Evolutionary conservation across 495 filamentous ascomycete genomes (phyloP), one percentile per base, ranked within the genome.

Genomic region (Penicillium psychrofluorescens): DNA sequence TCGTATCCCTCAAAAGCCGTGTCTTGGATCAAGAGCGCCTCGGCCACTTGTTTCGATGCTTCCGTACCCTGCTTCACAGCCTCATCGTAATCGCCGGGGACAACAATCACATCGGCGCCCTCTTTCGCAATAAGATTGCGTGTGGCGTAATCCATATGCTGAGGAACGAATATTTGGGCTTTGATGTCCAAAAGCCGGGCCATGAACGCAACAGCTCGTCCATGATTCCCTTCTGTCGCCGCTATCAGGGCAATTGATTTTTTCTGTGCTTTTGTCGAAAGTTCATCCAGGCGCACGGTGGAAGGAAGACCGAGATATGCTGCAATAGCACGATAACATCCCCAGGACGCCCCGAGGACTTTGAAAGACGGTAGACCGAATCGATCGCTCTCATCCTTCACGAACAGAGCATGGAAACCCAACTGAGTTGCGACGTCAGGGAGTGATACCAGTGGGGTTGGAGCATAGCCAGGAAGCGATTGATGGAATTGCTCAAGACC

Each of bases 291-390:
- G 15, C 58, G 41, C 2, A 59, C 46, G 7, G 63, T 64, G 4
- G 54, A 36, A 0, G 68, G 56, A 3, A 80, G 52, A 1, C 50
- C 57, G 11, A 78, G 55, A 6, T 64, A 46, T 1, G 59, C 46
- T 2, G 61, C 55, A 6, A 88, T 41, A 6, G 79, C 77, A 31
- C 74, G 73, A 49, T 77, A 80, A 36, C 72, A 68, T 0, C 75
- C 81, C 83, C 82, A 90, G n/a, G 81, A 83, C 0, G 86, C 85
- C 8, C 85, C 86, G 0, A 88, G 74, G 33, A 86, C 80, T 57
- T 90, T 90, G 72, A 88, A 89, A 0, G 84, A 73, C 0, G 84
- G 81, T 1, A 90, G 74, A 1, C 81, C 75, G 45, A 81, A 69
- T 22, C 79, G 67, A 41, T 59, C 55, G 37, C 69, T 76, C 50